Evolutionary conservation across 306 rosid species (phyloP), one percentile per base, ranked within the genome.

Genomic region (Cicer arietinum): DNA sequence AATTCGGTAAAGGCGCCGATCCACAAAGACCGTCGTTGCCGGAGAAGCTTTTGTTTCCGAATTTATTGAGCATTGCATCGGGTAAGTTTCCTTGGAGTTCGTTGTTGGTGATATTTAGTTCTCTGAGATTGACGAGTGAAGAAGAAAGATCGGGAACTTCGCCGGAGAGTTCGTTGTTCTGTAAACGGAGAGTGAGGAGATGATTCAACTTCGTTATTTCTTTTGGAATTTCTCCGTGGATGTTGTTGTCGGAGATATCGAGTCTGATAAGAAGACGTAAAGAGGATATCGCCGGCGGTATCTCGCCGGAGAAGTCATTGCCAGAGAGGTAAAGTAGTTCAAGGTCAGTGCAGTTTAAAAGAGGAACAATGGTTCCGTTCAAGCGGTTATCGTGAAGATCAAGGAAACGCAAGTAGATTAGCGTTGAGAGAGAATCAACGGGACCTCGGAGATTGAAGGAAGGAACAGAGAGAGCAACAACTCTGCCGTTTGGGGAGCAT

Each of bases 21-120:
- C 98, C 99, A 40, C 99, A 92, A 3, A 94, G 68, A 8, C 86
- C 96, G 74, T 89, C 87, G 65, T 94, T 94, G 8, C 98, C 99
- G 3, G 85, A 79, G 76, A 94, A 92, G 84, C 93, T 92, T 65
- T 53, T 51, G 18, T 77, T 86, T 0, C 96, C 89, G 78, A 88
- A 94, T 46, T 84, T 90, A 7, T 6, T 80, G 40, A 94, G 13
- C 92, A 92, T 73, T 12, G 82, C 74, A 40, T 90, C 91, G 6
- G 97, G 92, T 1, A 94, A 51, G 58, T 64, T 81, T 7, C 97
- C 99, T 56, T 77, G 79, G 11, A 92, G 83, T 58, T 90, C 96
- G 66, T 94, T 94, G 87, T 92, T 90, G 18, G 96, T 88, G 20
- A 94, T 52, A 48, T 94, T 92, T 44, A 94, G 86, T 41, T 92